Conservation (phyloP, 2,329 filamentous ascomycete genomes). For the Nemania abortiva region DNA sequence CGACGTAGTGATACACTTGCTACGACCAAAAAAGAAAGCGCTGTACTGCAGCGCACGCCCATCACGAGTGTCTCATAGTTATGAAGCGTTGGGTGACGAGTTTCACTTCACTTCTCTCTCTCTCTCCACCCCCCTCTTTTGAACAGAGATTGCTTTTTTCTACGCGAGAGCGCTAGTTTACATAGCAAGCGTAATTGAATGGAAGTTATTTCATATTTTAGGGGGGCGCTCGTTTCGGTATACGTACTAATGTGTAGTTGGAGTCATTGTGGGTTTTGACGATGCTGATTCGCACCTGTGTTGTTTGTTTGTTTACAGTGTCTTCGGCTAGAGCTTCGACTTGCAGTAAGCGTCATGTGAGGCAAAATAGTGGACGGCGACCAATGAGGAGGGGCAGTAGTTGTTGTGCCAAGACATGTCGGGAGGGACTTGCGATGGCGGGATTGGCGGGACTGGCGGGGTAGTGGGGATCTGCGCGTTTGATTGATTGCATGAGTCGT, state of each 20-base stretch:
- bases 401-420: constrained; percentile 35
- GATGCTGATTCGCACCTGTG: constrained; percentile 26
- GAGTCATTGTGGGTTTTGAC: constrained; percentile 9
- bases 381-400: constrained; percentile 28
- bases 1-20: constrained; percentile 14
- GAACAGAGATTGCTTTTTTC: not conserved
- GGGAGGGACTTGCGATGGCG: constrained; percentile 3
- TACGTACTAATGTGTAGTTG: not conserved
- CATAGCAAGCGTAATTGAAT: not conserved
- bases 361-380: constrained; percentile 3
- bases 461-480: constrained; percentile 34
- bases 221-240: no score
- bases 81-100: constrained; percentile 3
- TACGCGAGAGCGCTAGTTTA: not conserved
- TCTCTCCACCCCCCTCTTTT: not conserved
- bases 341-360: constrained; percentile 37
- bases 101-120: not conserved
- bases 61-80: constrained; percentile 3
- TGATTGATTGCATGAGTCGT: constrained; percentile 39
- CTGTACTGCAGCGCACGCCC: not conserved
- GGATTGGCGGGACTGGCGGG: constrained; percentile 36
- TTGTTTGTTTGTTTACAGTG: constrained; percentile 36
- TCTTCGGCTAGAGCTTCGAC: constrained; percentile 20
- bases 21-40: not conserved
- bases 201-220: constrained; percentile 4